Base-by-base conservation (phyloP, 805 yeast genomes). In the Ogataea paraovalis region DNA sequence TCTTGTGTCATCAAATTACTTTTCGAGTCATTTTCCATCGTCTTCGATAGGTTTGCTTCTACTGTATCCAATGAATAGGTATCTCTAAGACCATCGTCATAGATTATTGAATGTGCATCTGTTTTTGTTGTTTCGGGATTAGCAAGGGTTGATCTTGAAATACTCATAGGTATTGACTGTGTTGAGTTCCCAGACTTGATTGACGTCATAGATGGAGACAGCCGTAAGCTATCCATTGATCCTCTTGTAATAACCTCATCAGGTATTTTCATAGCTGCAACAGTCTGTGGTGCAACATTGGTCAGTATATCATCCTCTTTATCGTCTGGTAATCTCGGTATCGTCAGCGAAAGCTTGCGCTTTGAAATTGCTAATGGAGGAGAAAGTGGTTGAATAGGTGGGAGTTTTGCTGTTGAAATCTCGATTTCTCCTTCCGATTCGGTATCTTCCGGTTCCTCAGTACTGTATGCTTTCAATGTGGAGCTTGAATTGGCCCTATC, bases 101-200 rank as follows among this genome's bases (percentile, higher is more conserved):
- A 48, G 12, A 40, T 47, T 42, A 59, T 51, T 3, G 76, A 69
- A 39, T 64, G 74, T 18, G 78, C 82, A 54, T 78, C 81, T 28
- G 75, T 70, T 42, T 59, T 70, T 0, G 82, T 78, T 0, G 81
- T 78, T 41, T 67, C 71, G 0, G 83, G 82, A 50, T 71, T 65
- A 0, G 80, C 81, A 0, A 82, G 82, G 1, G 70, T 58, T 3
- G 79, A 66, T 51, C 74, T 52, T 12, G 60, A 51, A 34, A 56
- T 36, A 14, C 47, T 51, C 36, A 62, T 46, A 6, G 64, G 58
- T 14, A 61, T 47, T 9, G 65, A 57, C 14, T 51, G 46, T n/a
- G 48, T 25, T 4, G 58, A 52, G 7, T 59, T 52, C 4, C 39
- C 44, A 6, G 62, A 52, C 8, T 48, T 47, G 8, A 39, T 39